phyloP scores from a whole-genome alignment of 2,329 filamentous ascomycete species.

The Nemania diffusa region DNA sequence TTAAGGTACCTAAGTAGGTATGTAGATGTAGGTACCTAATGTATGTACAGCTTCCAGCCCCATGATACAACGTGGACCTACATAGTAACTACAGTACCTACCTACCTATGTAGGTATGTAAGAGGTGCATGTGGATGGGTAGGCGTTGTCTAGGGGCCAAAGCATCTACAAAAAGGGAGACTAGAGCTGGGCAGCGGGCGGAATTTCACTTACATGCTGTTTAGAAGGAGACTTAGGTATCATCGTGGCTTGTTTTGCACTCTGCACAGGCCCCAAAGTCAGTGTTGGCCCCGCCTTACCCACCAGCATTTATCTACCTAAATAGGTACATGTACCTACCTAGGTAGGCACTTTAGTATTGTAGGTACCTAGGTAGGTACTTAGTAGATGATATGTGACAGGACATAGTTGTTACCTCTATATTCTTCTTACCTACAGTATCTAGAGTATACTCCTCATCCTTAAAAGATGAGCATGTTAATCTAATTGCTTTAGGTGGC shows the following conservation, averaged over 20 bases:
- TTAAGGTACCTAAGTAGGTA: too few species aligned
- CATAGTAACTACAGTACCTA: not conserved
- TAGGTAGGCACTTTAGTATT: too few species aligned
- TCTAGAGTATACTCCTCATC: too few species aligned
- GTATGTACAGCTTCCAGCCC: not conserved
- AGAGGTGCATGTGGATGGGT: too few species aligned
- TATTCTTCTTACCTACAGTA: too few species aligned
- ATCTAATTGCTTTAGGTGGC: too few species aligned
- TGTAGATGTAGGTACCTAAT: not conserved
- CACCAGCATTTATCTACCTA: not conserved
- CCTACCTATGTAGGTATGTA: too few species aligned
- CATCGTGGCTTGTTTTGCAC: not conserved
- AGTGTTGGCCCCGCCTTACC: not conserved
- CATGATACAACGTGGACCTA: too few species aligned
- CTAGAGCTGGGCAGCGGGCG: not conserved
- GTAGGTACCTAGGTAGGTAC: not conserved
- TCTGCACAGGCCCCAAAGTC: not conserved
- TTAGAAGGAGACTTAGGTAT: not conserved
- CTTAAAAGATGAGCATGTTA: too few species aligned
- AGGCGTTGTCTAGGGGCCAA: constrained; percentile 18
- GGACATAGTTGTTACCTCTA: too few species aligned
- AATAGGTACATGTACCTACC: not conserved
- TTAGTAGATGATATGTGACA: too few species aligned
- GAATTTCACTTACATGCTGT: too few species aligned
- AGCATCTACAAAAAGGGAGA: constrained; percentile 3